Evolutionary conservation across 441 rosid genomes (phyloP), one percentile per base, ranked within the genome.

Genomic region (Corymbia citriodora): DNA sequence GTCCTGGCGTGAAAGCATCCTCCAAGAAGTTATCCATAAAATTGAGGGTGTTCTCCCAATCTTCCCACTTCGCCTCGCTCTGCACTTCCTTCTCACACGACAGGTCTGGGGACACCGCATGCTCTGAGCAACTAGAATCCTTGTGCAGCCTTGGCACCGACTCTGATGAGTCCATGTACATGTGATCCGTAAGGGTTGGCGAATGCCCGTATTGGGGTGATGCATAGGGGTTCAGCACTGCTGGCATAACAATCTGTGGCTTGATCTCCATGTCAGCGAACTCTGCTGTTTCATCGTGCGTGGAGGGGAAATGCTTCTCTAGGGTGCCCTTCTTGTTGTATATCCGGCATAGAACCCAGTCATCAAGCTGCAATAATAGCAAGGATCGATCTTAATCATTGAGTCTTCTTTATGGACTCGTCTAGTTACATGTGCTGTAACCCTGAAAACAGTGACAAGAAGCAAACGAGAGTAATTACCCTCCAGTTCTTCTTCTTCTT

Each of bases 291-390:
- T 33, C 5, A 72, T 3, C 0, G 11, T 18, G 48, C 48, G 81
- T 1, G 48, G 82, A 72, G 27, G 49, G 49, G 82, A 72, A 72
- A 72, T 72, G 25, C 82, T 36, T 72, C 49, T 72, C 82, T 72
- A 72, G 18, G 48, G 45, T 72, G 82, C 82, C 82, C 82, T 72
- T 72, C 49, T 87, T 87, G 40, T 87, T 87, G 88, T 87, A 87
- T 53, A 87, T 87, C 63, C 88, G 88, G 63, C 88, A 87, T 55
- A 87, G 61, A n/a, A 87, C 88, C 88, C 88, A 87, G 17, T 87
- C 88, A 49, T 87, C 88, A 16, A 87, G 48, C 88, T 87, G 65
- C 16, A 85, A 83, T 49, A 18, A 36, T 36, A 33, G 48, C 48
- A 36, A 72, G 82, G 82, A 33, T 72, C 82, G 48, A 72, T 33